Base-by-base conservation (phyloP, 176 grass and related monocot species). In the Oryza nivara region DNA sequence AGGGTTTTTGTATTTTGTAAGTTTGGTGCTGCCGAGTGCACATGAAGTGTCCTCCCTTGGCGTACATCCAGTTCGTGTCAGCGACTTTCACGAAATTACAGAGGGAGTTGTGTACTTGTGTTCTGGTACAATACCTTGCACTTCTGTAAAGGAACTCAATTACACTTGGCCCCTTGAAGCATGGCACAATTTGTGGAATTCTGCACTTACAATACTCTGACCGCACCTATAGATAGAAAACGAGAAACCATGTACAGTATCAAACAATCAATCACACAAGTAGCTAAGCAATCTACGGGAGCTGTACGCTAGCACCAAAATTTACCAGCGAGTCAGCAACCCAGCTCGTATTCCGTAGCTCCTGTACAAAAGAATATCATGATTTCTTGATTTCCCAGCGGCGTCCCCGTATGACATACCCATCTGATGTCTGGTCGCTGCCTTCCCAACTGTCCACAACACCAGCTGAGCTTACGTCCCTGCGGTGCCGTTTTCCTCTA, bases 401-500 rank as follows among this genome's bases (percentile, higher is more conserved):
- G 38, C 79, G 86, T 64, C 86, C 86, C 1, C 72, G 73, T 47
- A 88, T 77, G 40, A 76, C 65, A 49, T 82, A 88, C 13, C 86
- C 65, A 71, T 77, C 86, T 15, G 79, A 69, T 49, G 72, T 45
- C 65, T 70, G 86, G 52, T 77, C 79, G 22, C 65, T 82, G 23
- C 86, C 86, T 64, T 68, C 79, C 86, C 86, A 88, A 77, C 72
- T 77, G 28, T 88, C 86, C 2, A 82, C 73, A 9, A 26, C 13
- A 17, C 64, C 79, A 47, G 68, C 36, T 22, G 52, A 88, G 61
- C 82, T 89, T 9, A 74, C 4, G 41, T 81, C 72, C 48, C 46
- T 90, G 0, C 47, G 75, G 28, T 86, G 89, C 9, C 66, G 82
- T 85, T 88, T 97, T 48, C 82, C 87, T 32, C 71, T 87, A 30